Base-by-base conservation (phyloP, 768 basidiomycete species). In the Antrodiella citrinella region DNA sequence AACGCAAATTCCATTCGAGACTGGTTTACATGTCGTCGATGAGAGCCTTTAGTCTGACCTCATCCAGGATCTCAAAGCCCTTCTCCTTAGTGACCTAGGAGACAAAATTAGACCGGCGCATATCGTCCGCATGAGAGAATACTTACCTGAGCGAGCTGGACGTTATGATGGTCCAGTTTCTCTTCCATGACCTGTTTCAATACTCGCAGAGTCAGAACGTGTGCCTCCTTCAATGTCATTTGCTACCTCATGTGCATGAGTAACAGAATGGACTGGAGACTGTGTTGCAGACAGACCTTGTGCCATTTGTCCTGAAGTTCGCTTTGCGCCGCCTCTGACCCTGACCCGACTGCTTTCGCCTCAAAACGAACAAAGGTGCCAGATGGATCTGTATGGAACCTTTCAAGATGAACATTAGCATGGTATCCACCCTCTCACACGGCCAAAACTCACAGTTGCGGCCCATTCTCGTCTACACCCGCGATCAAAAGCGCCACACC, bases 121-220 rank as follows among this genome's bases (percentile, higher is more conserved):
- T 18, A 1, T 13, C 4, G 30, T 9, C 46, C 24, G 44, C 26
- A 35, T 46, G 25, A 44, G 15, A 9, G 18, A 48, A n/a, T 10
- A 67, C 74, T 25, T 48, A 87, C 94, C 77, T 94, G 92, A 47
- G 95, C 93, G 12, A 99, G 75, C 67, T 98, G 94, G 21, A 98
- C 94, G 59, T 99, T 98, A 72, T 97, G 94, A 59, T 96, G 91
- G 69, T 98, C 95, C 40, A 99, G 79, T 67, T 96, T 97, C 72
- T 98, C 96, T 67, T 98, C 96, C 96, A 98, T 99, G 41, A 98
- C 96, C 71, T 98, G 93, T 72, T 99, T 98, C 54, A 98, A 72
- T 43, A 98, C 91, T 55, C 81, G 84, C 47, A 98, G 71, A 2
- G 90, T 86, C 54, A 98, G 71, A 35, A 79, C 72, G 58, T 97